phyloP scores from a whole-genome alignment of 345 rosid species.

The Excoecaria cochinchinensis region DNA sequence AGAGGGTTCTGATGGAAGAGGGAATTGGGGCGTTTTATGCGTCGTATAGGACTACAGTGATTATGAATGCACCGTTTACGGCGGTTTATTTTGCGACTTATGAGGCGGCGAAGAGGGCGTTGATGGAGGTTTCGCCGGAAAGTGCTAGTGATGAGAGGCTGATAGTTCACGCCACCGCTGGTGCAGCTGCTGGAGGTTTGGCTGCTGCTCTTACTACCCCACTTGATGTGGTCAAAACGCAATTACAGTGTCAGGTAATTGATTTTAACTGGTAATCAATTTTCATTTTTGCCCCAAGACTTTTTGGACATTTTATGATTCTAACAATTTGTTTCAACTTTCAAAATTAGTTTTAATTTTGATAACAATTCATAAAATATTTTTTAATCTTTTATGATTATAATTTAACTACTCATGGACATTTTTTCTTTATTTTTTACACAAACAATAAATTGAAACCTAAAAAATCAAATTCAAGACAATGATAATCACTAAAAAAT shows the following conservation, averaged over 20 bases:
- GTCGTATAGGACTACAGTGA: constrained; percentile 27
- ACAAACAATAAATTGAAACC: no score
- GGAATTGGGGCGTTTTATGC: constrained; percentile 25
- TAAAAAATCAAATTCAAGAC: no score
- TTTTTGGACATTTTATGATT: no score
- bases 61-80: constrained; percentile 34
- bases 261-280: no score
- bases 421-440: no score
- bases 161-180: constrained; percentile 28
- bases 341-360: no score
- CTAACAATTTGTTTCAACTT: no score
- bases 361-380: no score
- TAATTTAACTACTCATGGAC: no score
- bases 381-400: no score
- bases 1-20: constrained; percentile 19
- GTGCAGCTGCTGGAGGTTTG: constrained; percentile 30
- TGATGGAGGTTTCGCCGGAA: constrained; percentile 21
- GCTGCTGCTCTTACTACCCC: constrained; percentile 33
- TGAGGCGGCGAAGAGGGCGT: constrained; percentile 28
- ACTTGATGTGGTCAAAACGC: constrained; percentile 33
- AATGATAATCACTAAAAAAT: no score
- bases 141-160: constrained; percentile 21
- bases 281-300: no score
- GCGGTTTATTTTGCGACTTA: constrained; percentile 29
- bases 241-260: constrained; percentile 27